Conservation (phyloP, 139 green algal genomes). For the Micromonas pusilla region DNA sequence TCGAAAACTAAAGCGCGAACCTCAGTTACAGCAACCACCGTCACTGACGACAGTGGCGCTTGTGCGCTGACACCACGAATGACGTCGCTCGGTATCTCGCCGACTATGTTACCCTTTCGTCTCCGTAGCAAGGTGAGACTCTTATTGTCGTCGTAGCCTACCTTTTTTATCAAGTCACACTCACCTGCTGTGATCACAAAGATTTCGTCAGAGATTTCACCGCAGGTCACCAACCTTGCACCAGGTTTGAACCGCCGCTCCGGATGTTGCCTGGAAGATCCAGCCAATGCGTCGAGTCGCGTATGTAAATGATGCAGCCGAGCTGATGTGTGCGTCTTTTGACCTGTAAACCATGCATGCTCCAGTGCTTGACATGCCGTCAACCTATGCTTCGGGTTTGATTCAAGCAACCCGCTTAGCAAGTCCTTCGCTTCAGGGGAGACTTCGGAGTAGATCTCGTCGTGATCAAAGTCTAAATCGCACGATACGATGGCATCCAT, state of each 20-base stretch:
- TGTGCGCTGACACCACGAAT: too few species aligned
- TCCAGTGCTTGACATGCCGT: slow-evolving; percentile 23
- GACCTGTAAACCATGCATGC: slow-evolving; percentile 33
- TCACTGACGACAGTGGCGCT: too few species aligned
- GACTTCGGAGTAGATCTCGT: neutral
- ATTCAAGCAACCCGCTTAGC: slow-evolving; percentile 16
- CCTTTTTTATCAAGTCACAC: too few species aligned
- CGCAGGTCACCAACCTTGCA: neutral
- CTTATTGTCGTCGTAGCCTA: too few species aligned
- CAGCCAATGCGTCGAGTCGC: neutral
- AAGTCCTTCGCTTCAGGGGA: slow-evolving; percentile 24
- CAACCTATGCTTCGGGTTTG: slow-evolving; percentile 14
- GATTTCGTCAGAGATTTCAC: neutral
- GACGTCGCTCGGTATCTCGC: too few species aligned
- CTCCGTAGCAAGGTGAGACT: too few species aligned
- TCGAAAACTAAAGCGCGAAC: too few species aligned
- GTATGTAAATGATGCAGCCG: slow-evolving; percentile 1
- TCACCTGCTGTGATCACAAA: slow-evolving; percentile 30
- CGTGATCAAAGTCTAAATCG: slow-evolving; percentile 12
- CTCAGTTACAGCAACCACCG: too few species aligned
- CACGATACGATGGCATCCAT: slow-evolving; percentile 22
- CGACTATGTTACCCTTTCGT: too few species aligned
- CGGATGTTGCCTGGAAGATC: neutral
- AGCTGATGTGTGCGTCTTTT: slow-evolving; percentile 9
- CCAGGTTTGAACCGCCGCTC: slow-evolving; percentile 12